A percentile compares a stretch with the other conserved stretches of the same genome.
These are phyloP conservation scores for Thelonectria blattea DNA, from an alignment of 2,329 filamentous ascomycete species.

Conservation along the genomic window DNA sequence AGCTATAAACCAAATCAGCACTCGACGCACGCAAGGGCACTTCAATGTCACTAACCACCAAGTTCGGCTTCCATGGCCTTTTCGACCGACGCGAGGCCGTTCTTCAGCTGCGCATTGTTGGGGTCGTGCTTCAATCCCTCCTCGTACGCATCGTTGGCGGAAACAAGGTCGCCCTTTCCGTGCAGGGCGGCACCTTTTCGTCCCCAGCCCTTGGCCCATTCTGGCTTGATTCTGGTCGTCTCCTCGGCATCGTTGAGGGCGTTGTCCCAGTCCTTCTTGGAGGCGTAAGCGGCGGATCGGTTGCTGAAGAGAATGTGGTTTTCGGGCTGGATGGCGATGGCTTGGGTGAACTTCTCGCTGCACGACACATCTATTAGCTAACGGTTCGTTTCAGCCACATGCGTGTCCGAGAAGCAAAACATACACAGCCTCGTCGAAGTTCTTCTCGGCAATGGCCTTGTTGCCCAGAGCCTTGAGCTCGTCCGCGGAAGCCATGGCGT, in stretches of 20 bases:
- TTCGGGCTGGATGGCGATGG: slow-evolving; percentile 82
- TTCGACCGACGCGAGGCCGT: slow-evolving; percentile 82
- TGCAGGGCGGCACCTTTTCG: slow-evolving; percentile 92
- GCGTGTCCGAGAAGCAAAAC: slow-evolving; percentile 46
- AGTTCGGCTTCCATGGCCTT: slow-evolving; percentile 76
- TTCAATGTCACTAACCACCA: slow-evolving; percentile 34
- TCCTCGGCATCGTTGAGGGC: slow-evolving; percentile 91
- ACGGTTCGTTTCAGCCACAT: background rate
- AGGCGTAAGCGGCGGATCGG: slow-evolving; percentile 86
- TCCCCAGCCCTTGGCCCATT: slow-evolving; percentile 97
- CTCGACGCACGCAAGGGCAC: background rate
- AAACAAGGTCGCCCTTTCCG: slow-evolving; percentile 83
- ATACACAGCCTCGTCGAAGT: slow-evolving; percentile 95
- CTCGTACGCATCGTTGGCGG: slow-evolving; percentile 88
- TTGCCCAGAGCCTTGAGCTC: slow-evolving; percentile 97
- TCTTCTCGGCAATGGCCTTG: slow-evolving; percentile 97
- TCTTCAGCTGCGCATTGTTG: slow-evolving; percentile 90
- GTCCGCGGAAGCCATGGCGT: slow-evolving; percentile 65
- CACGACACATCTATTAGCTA: slow-evolving; percentile 22
- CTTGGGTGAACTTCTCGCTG: slow-evolving; percentile 93
- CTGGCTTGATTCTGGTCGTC: slow-evolving; percentile 91
- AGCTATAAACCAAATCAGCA: slow-evolving; percentile 21
- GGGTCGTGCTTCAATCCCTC: slow-evolving; percentile 93
- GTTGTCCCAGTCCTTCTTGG: slow-evolving; percentile 84
- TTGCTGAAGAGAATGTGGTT: slow-evolving; percentile 99